A percentile compares a stretch with the other conserved stretches of the same genome.
Evolutionary conservation across 2,329 filamentous ascomycete genomes (phyloP).

Genomic region (Alternaria gansuensis): DNA sequence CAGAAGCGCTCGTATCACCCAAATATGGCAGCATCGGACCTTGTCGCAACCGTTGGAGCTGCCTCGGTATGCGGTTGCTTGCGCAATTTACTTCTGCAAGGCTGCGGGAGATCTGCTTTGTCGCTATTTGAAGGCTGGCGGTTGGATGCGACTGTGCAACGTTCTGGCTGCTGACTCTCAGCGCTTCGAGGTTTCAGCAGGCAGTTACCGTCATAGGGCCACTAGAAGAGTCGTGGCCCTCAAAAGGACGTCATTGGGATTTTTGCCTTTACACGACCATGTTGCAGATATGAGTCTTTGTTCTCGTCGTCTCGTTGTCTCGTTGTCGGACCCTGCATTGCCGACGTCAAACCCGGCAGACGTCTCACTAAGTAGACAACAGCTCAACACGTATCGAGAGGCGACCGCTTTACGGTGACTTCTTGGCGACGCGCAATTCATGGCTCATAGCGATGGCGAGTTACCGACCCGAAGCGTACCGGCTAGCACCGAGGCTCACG

Average conservation of each 20-base stretch:
- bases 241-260: not conserved
- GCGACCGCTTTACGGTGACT: not conserved
- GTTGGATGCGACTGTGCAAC: constrained; percentile 20
- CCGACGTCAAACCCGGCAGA: constrained; percentile 4
- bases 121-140: constrained; percentile 24
- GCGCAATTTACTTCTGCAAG: constrained; percentile 26
- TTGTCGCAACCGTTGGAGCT: constrained; percentile 22
- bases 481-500: constrained; percentile 16
- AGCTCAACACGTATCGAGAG: constrained; percentile 10
- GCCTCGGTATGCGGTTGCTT: constrained; percentile 27
- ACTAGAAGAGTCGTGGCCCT: constrained; percentile 18
- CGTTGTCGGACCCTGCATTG: not conserved
- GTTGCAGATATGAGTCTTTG: constrained; percentile 3
- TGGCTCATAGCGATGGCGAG: not conserved
- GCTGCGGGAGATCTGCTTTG: constrained; percentile 15
- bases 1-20: constrained; percentile 42
- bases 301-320: not conserved
- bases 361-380: not conserved
- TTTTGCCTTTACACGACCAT: not conserved
- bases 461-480: not conserved
- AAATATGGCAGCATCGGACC: constrained; percentile 31
- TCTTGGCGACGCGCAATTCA: constrained; percentile 13
- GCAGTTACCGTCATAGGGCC: constrained; percentile 18
- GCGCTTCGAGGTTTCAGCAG: constrained; percentile 35
- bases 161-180: constrained; percentile 22